Evolutionary conservation across 257 asterid species (phyloP).

Genomic region (Euphrasia confusa): DNA sequence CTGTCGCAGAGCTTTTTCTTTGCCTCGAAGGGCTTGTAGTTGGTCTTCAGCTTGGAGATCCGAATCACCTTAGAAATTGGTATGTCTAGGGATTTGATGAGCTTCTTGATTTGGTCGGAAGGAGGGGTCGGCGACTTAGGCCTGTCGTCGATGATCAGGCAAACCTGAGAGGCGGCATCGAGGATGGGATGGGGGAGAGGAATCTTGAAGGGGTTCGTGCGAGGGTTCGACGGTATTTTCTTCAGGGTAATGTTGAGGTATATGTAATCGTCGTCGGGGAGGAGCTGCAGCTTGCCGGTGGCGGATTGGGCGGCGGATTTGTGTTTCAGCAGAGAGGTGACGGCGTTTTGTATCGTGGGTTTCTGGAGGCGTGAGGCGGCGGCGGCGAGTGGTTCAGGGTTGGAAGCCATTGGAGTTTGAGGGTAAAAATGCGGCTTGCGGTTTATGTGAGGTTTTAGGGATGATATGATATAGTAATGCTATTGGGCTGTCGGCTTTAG

Average conservation of each 20-base stretch:
- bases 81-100: conserved; percentile 47
- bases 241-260: conserved; percentile 72
- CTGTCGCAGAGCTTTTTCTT: conserved; percentile 76
- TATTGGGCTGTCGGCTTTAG: neutral
- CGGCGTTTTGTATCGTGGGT: conserved; percentile 39
- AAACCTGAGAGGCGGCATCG: conserved; percentile 42
- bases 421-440: neutral
- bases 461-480: neutral
- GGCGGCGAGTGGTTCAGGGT: neutral
- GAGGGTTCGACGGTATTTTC: conserved; percentile 63
- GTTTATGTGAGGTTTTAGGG: neutral
- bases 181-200: conserved; percentile 52
- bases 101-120: conserved; percentile 53
- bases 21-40: conserved; percentile 75
- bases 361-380: conserved; percentile 20
- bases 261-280: conserved; percentile 65
- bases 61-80: conserved; percentile 56
- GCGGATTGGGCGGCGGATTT: conserved; percentile 40
- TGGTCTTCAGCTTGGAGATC: conserved; percentile 62
- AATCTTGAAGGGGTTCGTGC: conserved; percentile 56
- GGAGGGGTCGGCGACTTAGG: conserved; percentile 44
- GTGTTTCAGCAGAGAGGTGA: conserved; percentile 55
- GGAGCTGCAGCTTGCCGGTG: conserved; percentile 52
- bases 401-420: conserved; percentile 19
- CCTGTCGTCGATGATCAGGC: conserved; percentile 75